These are phyloP conservation scores for Candida manassasensis DNA, from an alignment of 805 yeast genomes.

Conservation along the genomic window DNA sequence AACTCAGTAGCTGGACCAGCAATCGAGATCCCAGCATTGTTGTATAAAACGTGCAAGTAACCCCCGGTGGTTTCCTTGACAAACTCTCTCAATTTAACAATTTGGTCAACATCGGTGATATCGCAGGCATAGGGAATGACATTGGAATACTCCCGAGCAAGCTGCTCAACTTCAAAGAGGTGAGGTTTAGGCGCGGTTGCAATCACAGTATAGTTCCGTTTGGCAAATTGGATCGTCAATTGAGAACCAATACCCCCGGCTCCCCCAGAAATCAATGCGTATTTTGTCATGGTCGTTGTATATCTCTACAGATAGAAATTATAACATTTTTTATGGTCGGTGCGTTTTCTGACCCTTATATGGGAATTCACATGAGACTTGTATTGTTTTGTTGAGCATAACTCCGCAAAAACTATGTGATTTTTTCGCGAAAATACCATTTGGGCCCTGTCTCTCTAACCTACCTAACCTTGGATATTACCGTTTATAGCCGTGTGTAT, in stretches of 20 bases:
- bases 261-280: conserved; percentile 50
- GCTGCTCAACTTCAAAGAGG: conserved; percentile 45
- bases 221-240: conserved; percentile 40
- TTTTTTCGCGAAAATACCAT: no score
- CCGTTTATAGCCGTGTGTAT: no score
- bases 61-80: conserved; percentile 26
- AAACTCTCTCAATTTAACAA: conserved; percentile 17
- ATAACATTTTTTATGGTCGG: no score
- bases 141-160: conserved; percentile 18
- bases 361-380: no score
- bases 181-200: conserved; percentile 57
- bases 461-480: no score
- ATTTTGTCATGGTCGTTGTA: conserved; percentile 8
- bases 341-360: no score
- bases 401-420: no score
- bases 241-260: conserved; percentile 48
- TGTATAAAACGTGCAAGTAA: conserved; percentile 31
- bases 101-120: conserved; percentile 27
- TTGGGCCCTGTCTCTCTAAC: no score
- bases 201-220: conserved; percentile 50
- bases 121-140: conserved; percentile 31
- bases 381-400: no score
- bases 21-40: conserved; percentile 36
- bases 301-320: no score
- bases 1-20: conserved; percentile 30